These are phyloP conservation scores for Powellomyces hirtus DNA, from an alignment of 192 early-diverging fungal genomes.

Conservation along the genomic window DNA sequence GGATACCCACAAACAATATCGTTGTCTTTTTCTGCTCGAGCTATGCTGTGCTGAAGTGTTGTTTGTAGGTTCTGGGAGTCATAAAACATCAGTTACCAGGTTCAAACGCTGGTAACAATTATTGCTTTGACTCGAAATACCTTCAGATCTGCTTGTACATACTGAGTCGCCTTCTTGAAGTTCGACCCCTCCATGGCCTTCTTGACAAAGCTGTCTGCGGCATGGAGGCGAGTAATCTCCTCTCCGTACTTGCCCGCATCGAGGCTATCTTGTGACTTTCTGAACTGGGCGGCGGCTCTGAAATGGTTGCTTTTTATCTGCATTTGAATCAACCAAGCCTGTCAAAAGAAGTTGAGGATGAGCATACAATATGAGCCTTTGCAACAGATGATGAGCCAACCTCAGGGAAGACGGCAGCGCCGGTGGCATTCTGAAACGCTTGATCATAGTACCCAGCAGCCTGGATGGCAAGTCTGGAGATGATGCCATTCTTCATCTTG, in stretches of 20 bases:
- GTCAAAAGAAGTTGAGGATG: neutral
- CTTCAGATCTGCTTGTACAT: conserved; percentile 33
- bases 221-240: conserved; percentile 72
- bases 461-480: conserved; percentile 74
- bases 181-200: conserved; percentile 23
- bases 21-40: conserved; percentile 84
- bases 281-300: conserved; percentile 71
- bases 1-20: conserved; percentile 66
- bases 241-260: conserved; percentile 70
- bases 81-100: too few species aligned
- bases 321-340: conserved; percentile 67
- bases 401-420: conserved; percentile 52
- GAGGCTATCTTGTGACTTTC: conserved; percentile 63
- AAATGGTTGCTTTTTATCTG: conserved; percentile 75
- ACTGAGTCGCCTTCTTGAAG: conserved; percentile 24
- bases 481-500: conserved; percentile 73
- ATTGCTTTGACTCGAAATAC: neutral
- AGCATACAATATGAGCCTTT: neutral
- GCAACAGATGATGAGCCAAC: neutral
- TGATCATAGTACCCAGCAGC: conserved; percentile 71
- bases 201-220: conserved; percentile 35
- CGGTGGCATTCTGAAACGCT: conserved; percentile 62
- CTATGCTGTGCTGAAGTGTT: conserved; percentile 30
- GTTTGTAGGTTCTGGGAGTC: conserved; percentile 21
- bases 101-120: too few species aligned